phyloP scores from a whole-genome alignment of 108 stramenopile species.

The Cyclotella distinguenda region DNA sequence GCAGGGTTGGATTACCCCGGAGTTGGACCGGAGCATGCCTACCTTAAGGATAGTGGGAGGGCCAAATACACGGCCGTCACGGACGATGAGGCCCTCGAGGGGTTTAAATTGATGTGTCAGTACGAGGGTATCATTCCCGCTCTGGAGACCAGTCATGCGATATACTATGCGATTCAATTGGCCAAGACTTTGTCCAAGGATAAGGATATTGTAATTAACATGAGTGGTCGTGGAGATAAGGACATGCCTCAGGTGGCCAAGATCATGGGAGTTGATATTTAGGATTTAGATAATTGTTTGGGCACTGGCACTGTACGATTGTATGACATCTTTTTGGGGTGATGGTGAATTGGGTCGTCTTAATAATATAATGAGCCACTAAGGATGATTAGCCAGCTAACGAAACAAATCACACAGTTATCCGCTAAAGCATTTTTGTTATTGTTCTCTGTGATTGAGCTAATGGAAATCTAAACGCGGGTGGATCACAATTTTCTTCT shows the following conservation, averaged over 20 bases:
- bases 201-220: conserved; percentile 90
- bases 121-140: conserved; percentile 97
- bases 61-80: conserved; percentile 90
- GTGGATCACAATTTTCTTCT: too few relatives aligned
- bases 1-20: conserved; percentile 98
- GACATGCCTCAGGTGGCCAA: conserved; percentile 95
- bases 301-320: too few relatives aligned
- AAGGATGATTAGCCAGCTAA: too few relatives aligned
- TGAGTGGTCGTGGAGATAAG: conserved; percentile 97
- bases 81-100: conserved; percentile 91
- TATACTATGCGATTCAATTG: conserved; percentile 86
- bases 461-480: too few relatives aligned
- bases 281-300: too few relatives aligned
- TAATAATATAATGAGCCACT: too few relatives aligned
- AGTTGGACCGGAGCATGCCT: conserved; percentile 96
- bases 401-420: too few relatives aligned
- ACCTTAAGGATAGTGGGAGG: conserved; percentile 87
- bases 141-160: conserved; percentile 92
- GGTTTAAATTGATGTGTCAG: conserved; percentile 86
- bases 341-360: too few relatives aligned
- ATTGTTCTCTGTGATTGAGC: too few relatives aligned
- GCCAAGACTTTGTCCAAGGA: conserved; percentile 88
- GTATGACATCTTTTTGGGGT: too few relatives aligned
- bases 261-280: conserved; percentile 79
- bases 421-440: too few relatives aligned